Percentiles rank a stretch among this genome's conserved stretches.
phyloP scores from a whole-genome alignment of 495 filamentous ascomycete species.

The Penicillium canescens region DNA sequence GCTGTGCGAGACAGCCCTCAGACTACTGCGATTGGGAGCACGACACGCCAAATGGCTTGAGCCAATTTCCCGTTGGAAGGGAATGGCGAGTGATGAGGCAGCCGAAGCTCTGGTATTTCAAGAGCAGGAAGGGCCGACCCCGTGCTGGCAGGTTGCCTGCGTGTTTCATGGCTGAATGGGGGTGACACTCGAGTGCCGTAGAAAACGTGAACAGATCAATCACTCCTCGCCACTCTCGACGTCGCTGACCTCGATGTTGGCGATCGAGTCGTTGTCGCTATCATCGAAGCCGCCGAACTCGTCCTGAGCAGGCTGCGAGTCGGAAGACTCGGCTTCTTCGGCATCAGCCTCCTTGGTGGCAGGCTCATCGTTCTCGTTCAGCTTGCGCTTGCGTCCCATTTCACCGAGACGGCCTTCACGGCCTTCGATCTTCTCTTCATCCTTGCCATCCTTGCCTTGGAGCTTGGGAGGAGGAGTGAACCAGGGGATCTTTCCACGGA shows the following conservation, averaged over 20 bases:
- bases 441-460: conserved; percentile 53
- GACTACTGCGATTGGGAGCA: background rate
- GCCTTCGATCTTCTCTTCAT: conserved; percentile 57
- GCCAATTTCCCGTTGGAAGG: background rate
- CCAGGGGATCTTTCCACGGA: conserved; percentile 94
- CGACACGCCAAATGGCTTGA: background rate
- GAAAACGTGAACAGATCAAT: conserved; percentile 7
- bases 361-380: conserved; percentile 36
- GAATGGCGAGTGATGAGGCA: background rate
- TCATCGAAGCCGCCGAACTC: conserved; percentile 44
- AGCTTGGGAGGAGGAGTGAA: conserved; percentile 76
- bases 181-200: conserved; percentile 6
- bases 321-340: conserved; percentile 23
- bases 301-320: conserved; percentile 25
- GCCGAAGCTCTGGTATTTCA: conserved; percentile 15
- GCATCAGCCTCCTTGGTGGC: conserved; percentile 29
- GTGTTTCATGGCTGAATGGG: background rate
- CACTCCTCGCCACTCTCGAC: conserved; percentile 46
- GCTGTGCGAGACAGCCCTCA: background rate
- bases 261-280: conserved; percentile 40
- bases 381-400: conserved; percentile 59
- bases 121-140: conserved; percentile 2
- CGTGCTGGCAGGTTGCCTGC: background rate
- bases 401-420: conserved; percentile 63
- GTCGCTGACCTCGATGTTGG: conserved; percentile 45